Conservation (phyloP, 2,329 filamentous ascomycete genomes). For the Hymenoscyphus salicellus region DNA sequence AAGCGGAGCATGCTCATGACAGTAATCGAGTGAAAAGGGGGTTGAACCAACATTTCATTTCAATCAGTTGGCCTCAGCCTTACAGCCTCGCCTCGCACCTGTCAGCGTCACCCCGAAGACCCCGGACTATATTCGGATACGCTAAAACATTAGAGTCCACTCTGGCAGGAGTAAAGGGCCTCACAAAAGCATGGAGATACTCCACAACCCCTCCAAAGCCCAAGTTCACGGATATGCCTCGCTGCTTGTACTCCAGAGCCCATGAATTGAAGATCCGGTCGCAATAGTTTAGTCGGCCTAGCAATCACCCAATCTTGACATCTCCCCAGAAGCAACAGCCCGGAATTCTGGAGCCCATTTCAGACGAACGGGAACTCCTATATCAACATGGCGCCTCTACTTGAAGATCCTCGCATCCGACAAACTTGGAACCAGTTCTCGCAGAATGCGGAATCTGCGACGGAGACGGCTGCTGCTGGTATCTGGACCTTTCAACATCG, state of each 20-base stretch:
- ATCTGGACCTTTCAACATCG: slow-evolving; percentile 86
- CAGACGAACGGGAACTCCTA: neutral
- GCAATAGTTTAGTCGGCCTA: neutral
- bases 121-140: neutral
- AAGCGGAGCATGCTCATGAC: too few relatives aligned
- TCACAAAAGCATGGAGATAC: neutral
- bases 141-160: slow-evolving; percentile 1
- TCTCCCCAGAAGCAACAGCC: neutral
- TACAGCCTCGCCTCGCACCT: neutral
- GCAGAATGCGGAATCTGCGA: slow-evolving; percentile 84
- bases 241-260: neutral
- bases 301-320: neutral
- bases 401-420: slow-evolving; percentile 82
- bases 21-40: too few relatives aligned
- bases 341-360: neutral
- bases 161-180: neutral
- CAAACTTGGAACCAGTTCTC: slow-evolving; percentile 92
- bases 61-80: neutral
- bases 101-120: neutral
- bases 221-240: neutral
- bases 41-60: neutral
- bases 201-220: neutral
- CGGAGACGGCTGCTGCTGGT: slow-evolving; percentile 84
- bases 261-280: neutral
- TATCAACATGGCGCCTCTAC: slow-evolving; percentile 41